These are phyloP conservation scores for Penicillium bialowiezense DNA, from an alignment of 495 filamentous ascomycete genomes.

Conservation along the genomic window DNA sequence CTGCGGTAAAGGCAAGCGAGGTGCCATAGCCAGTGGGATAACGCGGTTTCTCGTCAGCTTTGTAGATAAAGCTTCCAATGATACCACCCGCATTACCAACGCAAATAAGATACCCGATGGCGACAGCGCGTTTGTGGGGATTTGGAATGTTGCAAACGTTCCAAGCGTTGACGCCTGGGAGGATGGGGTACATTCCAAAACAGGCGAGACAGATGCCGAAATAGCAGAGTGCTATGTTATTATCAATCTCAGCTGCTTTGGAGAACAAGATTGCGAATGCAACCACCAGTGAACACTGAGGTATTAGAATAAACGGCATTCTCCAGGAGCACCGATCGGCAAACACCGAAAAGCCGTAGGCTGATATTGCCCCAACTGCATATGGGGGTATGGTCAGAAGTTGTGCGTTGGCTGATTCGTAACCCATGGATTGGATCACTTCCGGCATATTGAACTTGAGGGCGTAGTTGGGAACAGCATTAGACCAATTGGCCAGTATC, in stretches of 20 bases:
- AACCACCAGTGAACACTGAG: slow-evolving; percentile 11
- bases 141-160: slow-evolving; percentile 17
- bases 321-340: slow-evolving; percentile 24
- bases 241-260: slow-evolving; percentile 11
- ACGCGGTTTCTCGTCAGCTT: slow-evolving; percentile 12
- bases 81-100: slow-evolving; percentile 19
- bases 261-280: slow-evolving; percentile 18
- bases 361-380: slow-evolving; percentile 15
- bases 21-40: slow-evolving; percentile 20
- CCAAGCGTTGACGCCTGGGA: slow-evolving; percentile 27
- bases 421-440: slow-evolving; percentile 46
- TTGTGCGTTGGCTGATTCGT: slow-evolving; percentile 35
- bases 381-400: slow-evolving; percentile 32
- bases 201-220: slow-evolving; percentile 16
- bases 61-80: slow-evolving; percentile 22
- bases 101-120: slow-evolving; percentile 21
- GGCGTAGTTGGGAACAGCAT: slow-evolving; percentile 45
- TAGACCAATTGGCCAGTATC: slow-evolving; percentile 39
- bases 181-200: slow-evolving; percentile 27
- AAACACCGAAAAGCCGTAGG: slow-evolving; percentile 15
- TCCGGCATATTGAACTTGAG: slow-evolving; percentile 53
- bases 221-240: slow-evolving; percentile 23
- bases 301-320: slow-evolving; percentile 25
- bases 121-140: slow-evolving; percentile 18
- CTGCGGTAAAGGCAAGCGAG: slow-evolving; percentile 24